Evolutionary conservation across 148 eudicot species (phyloP), one percentile per base, ranked within the genome.

Genomic region (Silene conica): DNA sequence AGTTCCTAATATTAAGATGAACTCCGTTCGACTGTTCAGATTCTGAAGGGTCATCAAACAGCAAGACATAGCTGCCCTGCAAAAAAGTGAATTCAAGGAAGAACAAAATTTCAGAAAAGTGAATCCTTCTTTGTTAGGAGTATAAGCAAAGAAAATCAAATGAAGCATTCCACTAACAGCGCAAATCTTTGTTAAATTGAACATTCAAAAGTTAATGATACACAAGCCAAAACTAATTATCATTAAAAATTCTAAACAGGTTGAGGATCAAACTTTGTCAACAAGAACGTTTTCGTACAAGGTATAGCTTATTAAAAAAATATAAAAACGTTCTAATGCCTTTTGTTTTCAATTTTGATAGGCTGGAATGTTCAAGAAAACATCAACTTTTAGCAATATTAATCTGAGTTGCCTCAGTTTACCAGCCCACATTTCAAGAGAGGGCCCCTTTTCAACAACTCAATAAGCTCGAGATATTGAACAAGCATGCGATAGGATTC

Each of bases 1-100:
- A 70, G 67, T 65, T 28, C 59, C 31, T 48, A 45, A 61, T 38
- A 69, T 20, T 69, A 26, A 64, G 38, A 75, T 75, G 71, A 70
- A 64, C 74, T 70, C 78, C 56, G 67, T 75, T 75, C 75, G 65
- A 38, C 82, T 64, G 67, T 80, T 80, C 76, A 70, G 54, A 60
- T n/a, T 65, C 71, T 66, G 82, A 80, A 80, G 72, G 76, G 82
- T 63, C 78, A 55, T 38, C 61, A 59, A 38, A 54, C 20, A 25
- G 15, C 46, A 65, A 72, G 68, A 58, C 66, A 68, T 5, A 20
- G 25, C 18, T 43, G 46, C 21, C 45, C 67, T 64, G 22, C 45
- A 58, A 23, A 72, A 65, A 41, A 23, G 14, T 23, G 13, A 22
- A 21, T n/a, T 18, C n/a, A 41, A 34, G 21, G 54, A 64, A 43